Conservation (phyloP, 106 monocot genomes). For the Gastrodia elata region DNA sequence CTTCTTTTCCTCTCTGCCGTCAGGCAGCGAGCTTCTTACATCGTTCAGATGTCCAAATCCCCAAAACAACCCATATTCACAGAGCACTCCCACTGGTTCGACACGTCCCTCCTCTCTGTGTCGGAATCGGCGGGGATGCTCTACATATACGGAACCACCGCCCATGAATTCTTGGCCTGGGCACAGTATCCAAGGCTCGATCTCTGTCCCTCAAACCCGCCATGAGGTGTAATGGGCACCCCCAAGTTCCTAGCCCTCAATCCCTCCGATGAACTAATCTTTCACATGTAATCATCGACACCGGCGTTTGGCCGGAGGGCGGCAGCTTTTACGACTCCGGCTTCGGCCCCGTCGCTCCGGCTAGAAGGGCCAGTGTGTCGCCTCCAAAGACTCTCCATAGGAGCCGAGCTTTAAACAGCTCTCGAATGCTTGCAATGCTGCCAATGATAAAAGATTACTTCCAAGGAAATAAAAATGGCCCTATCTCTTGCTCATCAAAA, state of each 20-base stretch:
- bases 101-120: constrained; percentile 63
- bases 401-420: too few relatives aligned
- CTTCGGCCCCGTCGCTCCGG: constrained; percentile 61
- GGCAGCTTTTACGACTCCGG: constrained; percentile 78
- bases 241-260: constrained; percentile 84
- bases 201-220: constrained; percentile 25
- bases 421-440: too few relatives aligned
- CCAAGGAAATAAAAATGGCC: too few relatives aligned
- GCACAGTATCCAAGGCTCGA: constrained; percentile 43
- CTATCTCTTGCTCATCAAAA: too few relatives aligned
- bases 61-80: constrained; percentile 55
- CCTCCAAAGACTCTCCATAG: constrained; percentile 49
- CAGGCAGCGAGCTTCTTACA: constrained; percentile 41
- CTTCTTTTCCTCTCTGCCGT: background rate
- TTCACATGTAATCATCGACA: constrained; percentile 79
- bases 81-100: constrained; percentile 74
- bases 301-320: constrained; percentile 86
- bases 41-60: constrained; percentile 69
- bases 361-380: constrained; percentile 77
- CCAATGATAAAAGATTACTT: too few relatives aligned
- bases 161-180: constrained; percentile 71
- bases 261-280: constrained; percentile 9
- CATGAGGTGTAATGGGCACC: constrained; percentile 73
- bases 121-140: constrained; percentile 63
- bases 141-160: constrained; percentile 66